phyloP scores from a whole-genome alignment of 345 rosid species.

The Melastoma malabathricum region DNA sequence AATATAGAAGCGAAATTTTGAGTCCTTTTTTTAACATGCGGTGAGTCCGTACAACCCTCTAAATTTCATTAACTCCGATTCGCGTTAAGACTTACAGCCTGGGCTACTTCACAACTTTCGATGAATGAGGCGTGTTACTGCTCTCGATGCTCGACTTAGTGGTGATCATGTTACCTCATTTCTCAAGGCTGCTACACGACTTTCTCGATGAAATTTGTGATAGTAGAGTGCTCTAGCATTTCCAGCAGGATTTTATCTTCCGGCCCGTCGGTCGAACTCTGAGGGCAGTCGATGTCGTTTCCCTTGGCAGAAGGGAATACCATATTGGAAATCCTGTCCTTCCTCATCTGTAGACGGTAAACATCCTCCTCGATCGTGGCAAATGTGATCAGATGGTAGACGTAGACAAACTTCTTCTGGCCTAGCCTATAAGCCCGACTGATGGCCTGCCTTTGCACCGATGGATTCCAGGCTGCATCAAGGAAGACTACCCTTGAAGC shows the following conservation, averaged over 20 bases:
- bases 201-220: no score
- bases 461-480: slow-evolving; percentile 81
- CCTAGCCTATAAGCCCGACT: slow-evolving; percentile 71
- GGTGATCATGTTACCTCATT: no score
- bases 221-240: no score
- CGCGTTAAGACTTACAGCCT: no score
- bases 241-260: slow-evolving; percentile 19
- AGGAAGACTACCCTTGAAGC: slow-evolving; percentile 75
- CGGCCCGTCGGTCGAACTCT: background rate
- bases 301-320: slow-evolving; percentile 28
- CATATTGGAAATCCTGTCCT: slow-evolving; percentile 36
- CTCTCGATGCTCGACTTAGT: no score
- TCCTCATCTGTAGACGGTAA: slow-evolving; percentile 33
- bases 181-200: no score
- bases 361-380: slow-evolving; percentile 44
- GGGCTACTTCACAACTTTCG: no score
- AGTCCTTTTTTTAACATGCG: no score
- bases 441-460: slow-evolving; percentile 74
- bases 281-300: background rate
- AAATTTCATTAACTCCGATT: no score
- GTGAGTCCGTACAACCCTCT: no score
- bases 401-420: slow-evolving; percentile 44
- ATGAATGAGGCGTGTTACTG: no score
- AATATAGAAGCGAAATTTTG: no score
- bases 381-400: slow-evolving; percentile 50